phyloP scores from a whole-genome alignment of 2,329 filamentous ascomycete species.

The Ceratocystiopsis brevicomis region DNA sequence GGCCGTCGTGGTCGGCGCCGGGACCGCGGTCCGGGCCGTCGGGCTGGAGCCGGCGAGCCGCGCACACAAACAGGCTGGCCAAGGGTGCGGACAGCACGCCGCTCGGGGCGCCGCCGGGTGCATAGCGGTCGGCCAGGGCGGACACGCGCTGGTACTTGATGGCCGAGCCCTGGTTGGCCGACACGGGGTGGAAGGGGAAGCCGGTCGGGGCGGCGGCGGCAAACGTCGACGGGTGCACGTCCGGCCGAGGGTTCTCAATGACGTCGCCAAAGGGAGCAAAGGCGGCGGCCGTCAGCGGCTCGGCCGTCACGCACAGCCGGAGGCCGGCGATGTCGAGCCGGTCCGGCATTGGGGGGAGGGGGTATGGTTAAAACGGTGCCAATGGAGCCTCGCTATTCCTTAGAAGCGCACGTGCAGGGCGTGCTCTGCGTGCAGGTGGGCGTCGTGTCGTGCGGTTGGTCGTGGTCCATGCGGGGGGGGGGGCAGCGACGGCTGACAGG shows the following conservation, averaged over 20 bases:
- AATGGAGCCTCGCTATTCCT: not conserved
- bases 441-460: too few relatives aligned
- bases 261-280: conserved; percentile 75
- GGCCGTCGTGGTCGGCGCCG: not conserved
- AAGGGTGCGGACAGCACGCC: conserved; percentile 36
- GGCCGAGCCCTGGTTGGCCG: conserved; percentile 72
- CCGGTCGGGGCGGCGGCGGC: not conserved
- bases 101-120: conserved; percentile 34
- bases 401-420: too few relatives aligned
- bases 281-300: conserved; percentile 44
- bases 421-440: too few relatives aligned
- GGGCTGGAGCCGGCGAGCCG: conserved; percentile 30
- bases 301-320: conserved; percentile 33
- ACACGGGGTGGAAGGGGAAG: conserved; percentile 28
- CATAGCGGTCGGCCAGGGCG: conserved; percentile 52
- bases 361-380: too few relatives aligned
- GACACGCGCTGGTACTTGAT: conserved; percentile 73
- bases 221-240: conserved; percentile 29
- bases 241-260: conserved; percentile 50
- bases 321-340: conserved; percentile 24
- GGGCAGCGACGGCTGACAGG: too few relatives aligned
- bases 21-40: not conserved
- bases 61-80: conserved; percentile 83
- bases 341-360: conserved; percentile 6
- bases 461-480: too few relatives aligned